phyloP scores from a whole-genome alignment of 2,329 filamentous ascomycete species.

The Talaromyces sp. region DNA sequence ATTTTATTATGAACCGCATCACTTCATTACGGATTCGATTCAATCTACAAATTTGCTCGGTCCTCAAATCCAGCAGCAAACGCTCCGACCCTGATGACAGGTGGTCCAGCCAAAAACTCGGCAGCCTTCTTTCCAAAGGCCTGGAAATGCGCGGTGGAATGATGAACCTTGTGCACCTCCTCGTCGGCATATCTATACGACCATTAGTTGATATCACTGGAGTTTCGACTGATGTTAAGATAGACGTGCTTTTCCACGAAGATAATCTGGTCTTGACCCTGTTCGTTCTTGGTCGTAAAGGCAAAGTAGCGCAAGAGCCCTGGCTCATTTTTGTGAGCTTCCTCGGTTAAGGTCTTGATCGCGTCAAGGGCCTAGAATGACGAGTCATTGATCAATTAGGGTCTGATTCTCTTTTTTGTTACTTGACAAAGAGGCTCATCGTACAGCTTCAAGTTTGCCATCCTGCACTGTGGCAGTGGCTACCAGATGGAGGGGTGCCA shows the following conservation, averaged over 20 bases:
- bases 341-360: neutral
- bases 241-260: conserved; percentile 8
- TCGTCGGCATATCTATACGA: conserved; percentile 9
- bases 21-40: neutral
- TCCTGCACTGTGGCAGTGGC: conserved; percentile 8
- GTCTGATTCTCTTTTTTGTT: no score
- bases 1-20: neutral
- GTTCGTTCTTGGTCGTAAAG: conserved; percentile 8
- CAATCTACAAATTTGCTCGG: conserved; percentile 1
- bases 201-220: neutral
- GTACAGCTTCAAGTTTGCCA: conserved; percentile 9
- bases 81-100: neutral
- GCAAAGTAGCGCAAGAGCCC: conserved; percentile 7
- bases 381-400: neutral
- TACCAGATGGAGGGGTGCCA: conserved; percentile 3
- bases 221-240: neutral
- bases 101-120: conserved; percentile 11
- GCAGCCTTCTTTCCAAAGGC: neutral
- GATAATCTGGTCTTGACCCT: conserved; percentile 14
- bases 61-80: conserved; percentile 8
- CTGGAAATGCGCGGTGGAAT: neutral
- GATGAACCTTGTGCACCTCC: neutral
- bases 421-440: neutral
- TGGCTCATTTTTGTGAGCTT: conserved; percentile 4
- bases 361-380: neutral